These are phyloP conservation scores for Colletotrichum navitas DNA, from an alignment of 2,329 filamentous ascomycete genomes.

Conservation along the genomic window DNA sequence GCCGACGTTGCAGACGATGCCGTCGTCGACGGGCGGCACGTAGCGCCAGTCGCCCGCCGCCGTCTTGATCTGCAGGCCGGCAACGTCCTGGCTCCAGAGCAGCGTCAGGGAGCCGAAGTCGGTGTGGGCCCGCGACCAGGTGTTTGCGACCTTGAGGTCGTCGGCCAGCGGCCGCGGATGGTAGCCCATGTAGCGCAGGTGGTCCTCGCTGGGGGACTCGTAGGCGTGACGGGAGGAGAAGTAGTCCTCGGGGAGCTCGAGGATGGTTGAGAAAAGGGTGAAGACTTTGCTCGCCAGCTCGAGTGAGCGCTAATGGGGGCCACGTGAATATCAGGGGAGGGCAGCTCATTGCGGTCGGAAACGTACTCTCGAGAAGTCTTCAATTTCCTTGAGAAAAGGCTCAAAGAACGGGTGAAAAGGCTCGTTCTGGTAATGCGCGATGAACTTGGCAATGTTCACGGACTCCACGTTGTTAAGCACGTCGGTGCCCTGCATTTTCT, in stretches of 20 bases:
- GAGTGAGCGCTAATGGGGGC: conserved; percentile 46
- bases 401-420: conserved; percentile 54
- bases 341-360: not conserved
- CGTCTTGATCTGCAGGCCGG: conserved; percentile 63
- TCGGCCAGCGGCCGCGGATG: conserved; percentile 57
- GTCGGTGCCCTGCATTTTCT: conserved; percentile 46
- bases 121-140: conserved; percentile 56
- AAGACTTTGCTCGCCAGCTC: conserved; percentile 47
- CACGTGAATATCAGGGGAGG: conserved; percentile 5
- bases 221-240: conserved; percentile 66
- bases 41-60: conserved; percentile 57
- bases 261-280: conserved; percentile 57
- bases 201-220: conserved; percentile 63
- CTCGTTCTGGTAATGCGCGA: conserved; percentile 52
- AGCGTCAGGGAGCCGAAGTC: conserved; percentile 66
- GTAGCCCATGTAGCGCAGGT: conserved; percentile 69
- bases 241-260: conserved; percentile 66
- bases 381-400: conserved; percentile 60
- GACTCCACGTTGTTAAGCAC: conserved; percentile 64
- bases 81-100: conserved; percentile 66
- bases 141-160: conserved; percentile 49
- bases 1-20: conserved; percentile 59
- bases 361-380: conserved; percentile 59
- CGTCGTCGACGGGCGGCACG: conserved; percentile 57
- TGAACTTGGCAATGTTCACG: conserved; percentile 67